Conservation (phyloP, 2,329 filamentous ascomycete genomes). For the Thelonectria rubi region DNA sequence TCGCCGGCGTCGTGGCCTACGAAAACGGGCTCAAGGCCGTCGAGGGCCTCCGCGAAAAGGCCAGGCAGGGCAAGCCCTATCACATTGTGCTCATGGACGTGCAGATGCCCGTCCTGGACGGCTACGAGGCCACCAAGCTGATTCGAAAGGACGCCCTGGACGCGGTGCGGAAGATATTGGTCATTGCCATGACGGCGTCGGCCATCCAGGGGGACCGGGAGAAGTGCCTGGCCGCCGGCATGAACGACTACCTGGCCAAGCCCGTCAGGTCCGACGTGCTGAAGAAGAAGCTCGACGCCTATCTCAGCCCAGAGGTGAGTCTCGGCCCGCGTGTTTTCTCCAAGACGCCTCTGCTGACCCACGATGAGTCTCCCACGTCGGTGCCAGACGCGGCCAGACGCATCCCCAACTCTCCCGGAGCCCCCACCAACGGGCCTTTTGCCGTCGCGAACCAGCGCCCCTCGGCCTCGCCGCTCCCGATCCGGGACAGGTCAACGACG, state of each 20-base stretch:
- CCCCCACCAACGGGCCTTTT: constrained; percentile 19
- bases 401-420: constrained; percentile 23
- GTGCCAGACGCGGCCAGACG: constrained; percentile 19
- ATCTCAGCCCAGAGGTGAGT: constrained; percentile 54
- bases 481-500: constrained; percentile 35
- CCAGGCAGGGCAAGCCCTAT: constrained; percentile 78
- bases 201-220: constrained; percentile 95
- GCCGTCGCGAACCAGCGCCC: constrained; percentile 17
- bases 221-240: constrained; percentile 93
- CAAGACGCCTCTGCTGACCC: constrained; percentile 21
- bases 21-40: constrained; percentile 90
- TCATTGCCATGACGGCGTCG: constrained; percentile 96
- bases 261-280: constrained; percentile 90
- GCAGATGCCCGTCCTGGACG: constrained; percentile 93
- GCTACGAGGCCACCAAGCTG: constrained; percentile 88
- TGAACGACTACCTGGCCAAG: constrained; percentile 98
- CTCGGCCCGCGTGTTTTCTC: background rate
- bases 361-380: constrained; percentile 21
- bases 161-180: constrained; percentile 81
- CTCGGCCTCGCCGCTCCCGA: constrained; percentile 26
- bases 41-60: constrained; percentile 80
- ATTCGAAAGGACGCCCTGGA: constrained; percentile 81
- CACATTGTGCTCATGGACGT: constrained; percentile 96
- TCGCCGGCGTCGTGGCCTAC: constrained; percentile 83
- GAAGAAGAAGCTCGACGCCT: constrained; percentile 78